phyloP scores from a whole-genome alignment of 768 basidiomycete genomes.

The Pisolithus microcarpus region DNA sequence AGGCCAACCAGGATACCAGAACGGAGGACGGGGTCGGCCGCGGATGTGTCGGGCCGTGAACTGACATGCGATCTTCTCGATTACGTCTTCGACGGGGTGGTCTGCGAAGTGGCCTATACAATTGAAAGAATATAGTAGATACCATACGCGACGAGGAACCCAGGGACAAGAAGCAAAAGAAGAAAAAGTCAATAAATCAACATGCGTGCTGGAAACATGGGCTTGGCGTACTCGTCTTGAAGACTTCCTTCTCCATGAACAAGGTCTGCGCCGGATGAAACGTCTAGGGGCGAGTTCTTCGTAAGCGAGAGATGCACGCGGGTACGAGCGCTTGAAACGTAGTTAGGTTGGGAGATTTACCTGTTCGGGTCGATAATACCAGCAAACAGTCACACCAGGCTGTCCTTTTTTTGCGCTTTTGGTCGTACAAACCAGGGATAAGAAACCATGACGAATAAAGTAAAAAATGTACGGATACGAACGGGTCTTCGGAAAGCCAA shows the following conservation, averaged over 20 bases:
- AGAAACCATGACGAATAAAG: background rate
- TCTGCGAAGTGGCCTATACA: constrained; percentile 80
- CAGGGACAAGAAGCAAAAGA: background rate
- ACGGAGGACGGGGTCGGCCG: constrained; percentile 76
- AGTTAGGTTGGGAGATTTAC: constrained; percentile 26
- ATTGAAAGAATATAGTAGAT: background rate
- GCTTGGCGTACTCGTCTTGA: constrained; percentile 70
- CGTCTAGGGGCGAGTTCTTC: constrained; percentile 45
- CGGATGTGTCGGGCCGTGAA: constrained; percentile 76
- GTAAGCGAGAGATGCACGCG: constrained; percentile 4
- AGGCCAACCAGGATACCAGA: constrained; percentile 86
- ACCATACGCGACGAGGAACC: background rate
- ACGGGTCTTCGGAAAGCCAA: constrained; percentile 66
- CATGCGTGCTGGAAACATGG: constrained; percentile 3
- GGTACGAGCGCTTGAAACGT: constrained; percentile 4
- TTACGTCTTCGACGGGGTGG: constrained; percentile 82
- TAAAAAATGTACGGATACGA: constrained; percentile 19
- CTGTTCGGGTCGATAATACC: constrained; percentile 91
- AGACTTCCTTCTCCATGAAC: constrained; percentile 89
- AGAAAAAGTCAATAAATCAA: constrained; percentile 7
- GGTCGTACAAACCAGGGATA: constrained; percentile 3
- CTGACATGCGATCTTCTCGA: constrained; percentile 78
- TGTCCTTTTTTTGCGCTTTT: constrained; percentile 51
- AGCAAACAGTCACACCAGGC: constrained; percentile 74
- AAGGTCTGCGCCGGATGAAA: constrained; percentile 70